Base-by-base conservation (phyloP, 768 basidiomycete genomes). In the Brasilioporus rufonigricans region DNA sequence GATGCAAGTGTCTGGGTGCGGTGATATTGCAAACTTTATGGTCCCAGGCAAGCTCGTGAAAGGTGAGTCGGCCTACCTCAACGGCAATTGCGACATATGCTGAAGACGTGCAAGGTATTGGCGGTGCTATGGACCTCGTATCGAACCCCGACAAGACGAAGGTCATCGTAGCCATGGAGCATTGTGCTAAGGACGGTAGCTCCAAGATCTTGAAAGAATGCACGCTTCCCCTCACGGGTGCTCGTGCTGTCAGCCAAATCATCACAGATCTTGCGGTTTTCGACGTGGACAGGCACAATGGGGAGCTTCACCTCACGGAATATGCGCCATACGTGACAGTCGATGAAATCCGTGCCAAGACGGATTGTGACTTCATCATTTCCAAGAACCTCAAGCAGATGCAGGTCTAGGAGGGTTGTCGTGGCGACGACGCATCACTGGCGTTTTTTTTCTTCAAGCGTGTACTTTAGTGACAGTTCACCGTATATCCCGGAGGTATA, bases 11-110 rank as follows among this genome's bases (percentile, higher is more conserved):
- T 92, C 91, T 0, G 83, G 88, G 56, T 81, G 82, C 2, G 93
- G 91, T 48, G 93, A 96, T 69, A 87, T 98, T 61, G 94, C 94
- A 58, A 96, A 96, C 76, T 98, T 91, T 69, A 97, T 96, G 93
- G 91, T 97, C 61, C 94, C 93, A 6, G 91, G 93, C 18, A 94
- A 96, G 74, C 82, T 91, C 71, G 79, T 91, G 43, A 90, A 89
- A 77, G 86, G 87, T 81, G 50, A 48, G 52, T 36, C n/a, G 18
- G 56, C 33, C 58, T 39, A 16, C 32, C 40, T 44, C 29, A 53
- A 43, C 16, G 41, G 16, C n/a, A 8, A 14, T 64, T 29, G 44
- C 45, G n/a, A 21, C 21, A 35, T 16, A 35, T 13, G 86, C 94
- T 45, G 26, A 47, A 38, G 36, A 39, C 27, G 18, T 19, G 44